A percentile compares a stretch with the other conserved stretches of the same genome.
Evolutionary conservation across 352 stramenopile genomes (phyloP).

Genomic region (Aphanomyces stellatus): DNA sequence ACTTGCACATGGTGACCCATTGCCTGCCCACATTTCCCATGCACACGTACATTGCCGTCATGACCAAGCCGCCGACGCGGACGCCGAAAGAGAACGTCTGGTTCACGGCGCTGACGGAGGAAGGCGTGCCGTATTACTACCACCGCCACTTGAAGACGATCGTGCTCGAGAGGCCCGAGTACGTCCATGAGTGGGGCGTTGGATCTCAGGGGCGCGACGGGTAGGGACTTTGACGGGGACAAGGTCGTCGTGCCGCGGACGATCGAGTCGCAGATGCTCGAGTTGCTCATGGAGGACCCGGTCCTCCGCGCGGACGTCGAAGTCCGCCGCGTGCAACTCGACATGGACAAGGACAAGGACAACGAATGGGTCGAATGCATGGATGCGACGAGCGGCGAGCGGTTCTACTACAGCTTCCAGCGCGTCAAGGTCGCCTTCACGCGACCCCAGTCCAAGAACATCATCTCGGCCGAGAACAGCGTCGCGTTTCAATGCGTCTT

Average conservation of each 20-base stretch:
- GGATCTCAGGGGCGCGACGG: neutral
- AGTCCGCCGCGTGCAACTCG: constrained; percentile 32
- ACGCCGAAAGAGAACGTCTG: constrained; percentile 50
- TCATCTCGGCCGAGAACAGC: constrained; percentile 41
- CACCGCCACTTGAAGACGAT: constrained; percentile 45
- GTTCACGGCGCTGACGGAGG: constrained; percentile 39
- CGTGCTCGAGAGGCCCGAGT: constrained; percentile 30
- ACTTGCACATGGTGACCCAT: constrained; percentile 50
- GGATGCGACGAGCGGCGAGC: constrained; percentile 31
- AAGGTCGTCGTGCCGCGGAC: constrained; percentile 37
- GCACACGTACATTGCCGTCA: constrained; percentile 32
- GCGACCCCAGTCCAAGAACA: constrained; percentile 37
- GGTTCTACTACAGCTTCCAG: constrained; percentile 59
- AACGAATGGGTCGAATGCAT: constrained; percentile 63
- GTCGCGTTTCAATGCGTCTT: constrained; percentile 44
- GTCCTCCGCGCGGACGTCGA: constrained; percentile 44
- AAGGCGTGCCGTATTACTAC: constrained; percentile 53
- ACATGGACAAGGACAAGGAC: constrained; percentile 38
- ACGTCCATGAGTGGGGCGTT: neutral
- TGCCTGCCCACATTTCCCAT: constrained; percentile 37
- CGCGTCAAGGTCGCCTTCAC: constrained; percentile 36
- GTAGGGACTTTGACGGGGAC: constrained; percentile 45
- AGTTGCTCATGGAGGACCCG: constrained; percentile 33
- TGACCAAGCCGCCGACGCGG: constrained; percentile 37
- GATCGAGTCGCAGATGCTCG: constrained; percentile 39